These are phyloP conservation scores for Talaromyces proteolyticus DNA, from an alignment of 495 filamentous ascomycete species.

Conservation along the genomic window DNA sequence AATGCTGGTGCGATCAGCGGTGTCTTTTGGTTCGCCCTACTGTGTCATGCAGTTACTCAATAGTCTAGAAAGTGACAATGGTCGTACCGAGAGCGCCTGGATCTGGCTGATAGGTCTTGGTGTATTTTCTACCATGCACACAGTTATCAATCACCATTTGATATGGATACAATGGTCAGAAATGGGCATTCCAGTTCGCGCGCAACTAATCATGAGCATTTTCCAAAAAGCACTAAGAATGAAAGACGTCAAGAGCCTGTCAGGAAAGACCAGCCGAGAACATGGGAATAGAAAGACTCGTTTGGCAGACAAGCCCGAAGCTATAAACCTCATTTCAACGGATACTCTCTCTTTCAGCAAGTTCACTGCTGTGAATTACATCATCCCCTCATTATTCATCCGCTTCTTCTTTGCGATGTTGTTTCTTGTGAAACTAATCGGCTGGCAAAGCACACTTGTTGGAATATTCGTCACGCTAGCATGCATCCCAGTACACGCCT, in stretches of 20 bases:
- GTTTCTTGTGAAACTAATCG: slow-evolving; percentile 11
- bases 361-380: neutral
- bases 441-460: slow-evolving; percentile 11
- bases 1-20: neutral
- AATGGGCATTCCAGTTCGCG: neutral
- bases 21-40: neutral
- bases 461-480: slow-evolving; percentile 7
- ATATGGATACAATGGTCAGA: neutral
- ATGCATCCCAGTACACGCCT: slow-evolving; percentile 12
- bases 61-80: neutral
- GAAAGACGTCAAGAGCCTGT: neutral
- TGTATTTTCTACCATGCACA: neutral
- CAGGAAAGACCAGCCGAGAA: too few species aligned
- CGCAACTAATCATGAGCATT: neutral
- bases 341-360: neutral
- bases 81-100: neutral
- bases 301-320: neutral
- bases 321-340: neutral
- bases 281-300: neutral
- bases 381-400: neutral
- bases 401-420: slow-evolving; percentile 5
- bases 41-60: neutral
- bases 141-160: neutral
- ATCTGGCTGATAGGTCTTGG: neutral
- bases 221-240: neutral